Evolutionary conservation across 2,329 filamentous ascomycete genomes (phyloP), one percentile per base, ranked within the genome.

Genomic region (Nigrospora oryzae): DNA sequence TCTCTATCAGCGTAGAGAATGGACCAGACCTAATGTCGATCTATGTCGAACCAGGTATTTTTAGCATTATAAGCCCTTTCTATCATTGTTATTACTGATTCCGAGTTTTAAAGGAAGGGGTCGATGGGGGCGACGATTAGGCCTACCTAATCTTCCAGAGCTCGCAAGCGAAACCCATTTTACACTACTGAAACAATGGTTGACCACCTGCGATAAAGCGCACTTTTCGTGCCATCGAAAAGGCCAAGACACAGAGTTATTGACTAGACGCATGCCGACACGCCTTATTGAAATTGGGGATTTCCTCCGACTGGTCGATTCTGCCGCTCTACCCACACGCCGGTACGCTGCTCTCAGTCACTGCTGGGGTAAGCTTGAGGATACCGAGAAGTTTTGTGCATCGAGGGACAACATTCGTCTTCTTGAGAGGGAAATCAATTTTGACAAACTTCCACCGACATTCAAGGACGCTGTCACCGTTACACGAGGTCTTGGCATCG

Each of bases 401-500:
- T 7, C 23, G 13, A 37, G 34, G 2, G 37, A 12, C 14, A 44
- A 36, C 5, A 37, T 47, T 5, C 16, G 32, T 0, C 23, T 11
- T 4, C 5, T 38, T 6, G 37, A 36, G 30, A 5, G 15, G 11
- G 32, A 42, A 2, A 53, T 53, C 19, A 36, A 41, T 0, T 35
- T 35, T 1, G 23, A 30, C 3, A 2, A 34, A n/a, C 17, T 54
- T 14, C 51, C 52, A 2, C n/a, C n/a, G 16, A 53, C 52, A 1
- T 51, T 54, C 15, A 33, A 33, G 30, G 44, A 53, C 16, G 52
- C 51, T 13, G 38, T 53, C n/a, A 39, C 5, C 3, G 34, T 43
- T 12, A 45, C 48, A 16, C 33, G 47, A 12, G 32, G 38, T 11
- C 42, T 51, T 1, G 51, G 49, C 2, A 17, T 51, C 12, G 35